Base-by-base conservation (phyloP, 2,329 filamentous ascomycete genomes). In the Pseudogymnoascus sp. region DNA sequence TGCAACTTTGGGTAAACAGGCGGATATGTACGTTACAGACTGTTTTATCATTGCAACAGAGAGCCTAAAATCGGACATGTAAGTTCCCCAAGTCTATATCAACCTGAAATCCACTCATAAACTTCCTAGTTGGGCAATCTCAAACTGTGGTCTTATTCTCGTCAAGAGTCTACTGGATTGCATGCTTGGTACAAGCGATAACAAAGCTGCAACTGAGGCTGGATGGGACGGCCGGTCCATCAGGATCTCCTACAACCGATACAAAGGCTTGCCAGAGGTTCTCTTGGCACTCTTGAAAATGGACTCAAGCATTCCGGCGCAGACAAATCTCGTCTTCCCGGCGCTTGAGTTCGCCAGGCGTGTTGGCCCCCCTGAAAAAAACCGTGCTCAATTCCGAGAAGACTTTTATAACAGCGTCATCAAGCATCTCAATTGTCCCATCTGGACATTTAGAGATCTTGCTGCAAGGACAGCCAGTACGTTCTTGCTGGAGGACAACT, bases 141-240 rank as follows among this genome's bases (percentile, higher is more conserved):
- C 92, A 0, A 99, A 99, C 73, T 97, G 92, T 67, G 92, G 92
- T 1, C 77, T 97, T 35, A 89, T 97, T 76, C 84, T 99, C 5
- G 86, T 97, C 66, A 86, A 93, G 61, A 91, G 91, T 65, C 79
- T 97, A 4, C 89, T 96, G 60, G 90, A 94, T 71, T 83, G 84
- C 65, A 77, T 95, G 0, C 84, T 94, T 29, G 90, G 90, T 13
- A 90, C 87, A 0, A 87, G 85, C 61, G 88, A 91, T 74, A 91
- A 79, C 78, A 92, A 87, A 71, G 68, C 75, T 3, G 77, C 75
- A 58, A 86, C 81, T 69, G 87, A 81, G 72, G 81, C 76, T 59
- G 84, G 85, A 2, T 86, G 85, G 84, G 83, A 87, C 64, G 85
- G 85, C 2, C 80, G 81, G 66, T 83, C 84, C 0, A 80, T 85